These are phyloP conservation scores for Thelonectria rubi DNA, from an alignment of 2,329 filamentous ascomycete genomes.

Conservation along the genomic window DNA sequence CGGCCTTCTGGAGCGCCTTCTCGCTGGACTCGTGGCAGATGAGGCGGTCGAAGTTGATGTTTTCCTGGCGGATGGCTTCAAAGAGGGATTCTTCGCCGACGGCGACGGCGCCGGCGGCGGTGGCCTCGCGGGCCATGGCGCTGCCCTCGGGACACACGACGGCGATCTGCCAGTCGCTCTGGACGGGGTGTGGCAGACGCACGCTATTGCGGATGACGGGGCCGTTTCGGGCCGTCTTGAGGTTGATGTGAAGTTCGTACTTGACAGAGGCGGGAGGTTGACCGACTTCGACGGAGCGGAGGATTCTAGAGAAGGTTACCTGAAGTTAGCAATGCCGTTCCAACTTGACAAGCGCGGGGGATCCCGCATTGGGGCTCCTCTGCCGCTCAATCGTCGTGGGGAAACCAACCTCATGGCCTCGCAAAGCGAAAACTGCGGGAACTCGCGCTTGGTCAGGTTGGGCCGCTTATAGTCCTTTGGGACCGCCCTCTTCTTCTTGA, in stretches of 20 bases:
- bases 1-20: constrained; percentile 81
- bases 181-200: constrained; percentile 87
- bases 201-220: constrained; percentile 88
- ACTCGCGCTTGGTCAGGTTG: constrained; percentile 70
- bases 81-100: constrained; percentile 91
- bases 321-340: constrained; percentile 22
- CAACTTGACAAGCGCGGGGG: constrained; percentile 2
- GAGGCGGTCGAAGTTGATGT: constrained; percentile 87
- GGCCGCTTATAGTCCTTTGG: constrained; percentile 74
- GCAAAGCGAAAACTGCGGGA: constrained; percentile 77
- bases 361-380: neutral
- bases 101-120: constrained; percentile 78
- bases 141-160: constrained; percentile 90
- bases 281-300: constrained; percentile 93
- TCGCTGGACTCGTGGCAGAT: constrained; percentile 86
- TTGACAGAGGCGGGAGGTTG: constrained; percentile 76
- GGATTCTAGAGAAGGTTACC: constrained; percentile 67
- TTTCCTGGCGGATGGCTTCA: constrained; percentile 75
- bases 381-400: neutral
- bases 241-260: constrained; percentile 87
- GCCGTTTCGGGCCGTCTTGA: constrained; percentile 86
- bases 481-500: constrained; percentile 65
- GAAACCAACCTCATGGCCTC: constrained; percentile 89
- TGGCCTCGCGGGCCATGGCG: constrained; percentile 76
- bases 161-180: constrained; percentile 86